Base-by-base conservation (phyloP, 2,329 filamentous ascomycete species). In the Colletotrichum sp. region DNA sequence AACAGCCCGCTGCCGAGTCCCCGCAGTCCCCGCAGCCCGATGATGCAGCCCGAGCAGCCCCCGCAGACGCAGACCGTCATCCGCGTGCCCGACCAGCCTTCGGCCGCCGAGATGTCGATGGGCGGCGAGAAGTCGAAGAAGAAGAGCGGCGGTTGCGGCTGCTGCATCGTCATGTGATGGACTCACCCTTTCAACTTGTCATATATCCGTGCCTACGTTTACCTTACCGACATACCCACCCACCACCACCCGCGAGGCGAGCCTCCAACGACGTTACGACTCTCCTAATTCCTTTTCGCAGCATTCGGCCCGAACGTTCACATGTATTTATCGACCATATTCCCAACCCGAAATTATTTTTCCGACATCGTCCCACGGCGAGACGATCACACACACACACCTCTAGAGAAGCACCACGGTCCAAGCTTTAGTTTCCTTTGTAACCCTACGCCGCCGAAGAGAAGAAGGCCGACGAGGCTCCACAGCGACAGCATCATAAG, bases 131-230 rank as follows among this genome's bases (percentile, higher is more conserved):
- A 36, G 18, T 15, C 82, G 39, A 82, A 86, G 34, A 82, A 84
- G 65, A 87, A 87, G 79, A 84, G 83, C 65, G 83, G 81, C 6
- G 86, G 86, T n/a, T 89, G 88, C 78, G 87, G 87, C 63, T 90
- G 88, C 83, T 90, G 88, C 78, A 82, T 88, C 66, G 83, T 90
- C 77, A 90, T 90, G 88, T 90, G 82, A 84, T 52, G 65, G 32
- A 65, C 64, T 26, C 13, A 15, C 24, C n/a, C 8, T 30, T 39
- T 21, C 24, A 61, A 24, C 63, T 30, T 66, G 64, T 55, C 57
- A 59, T 61, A 67, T 74, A 60, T 64, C 55, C 70, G 59, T 74
- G 64, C 39, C 64, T 70, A 69, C 71, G 36, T 57, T 59, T 57
- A n/a, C 57, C 39, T 60, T 13, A 64, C 24, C 66, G 63, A 71